Percentiles rank a stretch among this genome's conserved stretches.
Evolutionary conservation across 78 protist genomes (phyloP).

Genomic region (Ministeria vibrans): DNA sequence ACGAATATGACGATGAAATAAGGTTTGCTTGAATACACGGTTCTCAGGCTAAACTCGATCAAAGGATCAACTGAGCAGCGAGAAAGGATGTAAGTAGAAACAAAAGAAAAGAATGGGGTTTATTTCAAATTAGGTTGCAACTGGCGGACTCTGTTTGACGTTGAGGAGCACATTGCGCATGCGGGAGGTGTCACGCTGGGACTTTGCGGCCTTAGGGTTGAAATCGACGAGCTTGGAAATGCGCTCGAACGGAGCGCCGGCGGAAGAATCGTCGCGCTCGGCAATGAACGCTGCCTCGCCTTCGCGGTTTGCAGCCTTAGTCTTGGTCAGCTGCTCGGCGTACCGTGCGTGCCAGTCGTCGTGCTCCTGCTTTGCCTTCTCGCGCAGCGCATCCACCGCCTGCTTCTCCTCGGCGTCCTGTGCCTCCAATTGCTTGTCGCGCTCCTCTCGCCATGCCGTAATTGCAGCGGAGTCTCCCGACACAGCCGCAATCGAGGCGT

Average conservation of each 20-base stretch:
- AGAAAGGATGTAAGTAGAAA: no score
- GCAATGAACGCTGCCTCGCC: slow-evolving; percentile 8
- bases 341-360: slow-evolving; percentile 1
- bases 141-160: slow-evolving; percentile 23
- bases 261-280: background rate
- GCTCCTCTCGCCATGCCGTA: slow-evolving; percentile 19
- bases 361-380: slow-evolving; percentile 9
- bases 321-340: slow-evolving; percentile 16
- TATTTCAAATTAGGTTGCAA: no score
- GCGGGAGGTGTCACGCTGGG: slow-evolving; percentile 13
- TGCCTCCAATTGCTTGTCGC: slow-evolving; percentile 6
- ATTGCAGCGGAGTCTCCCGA: no score
- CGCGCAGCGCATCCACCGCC: background rate
- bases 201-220: slow-evolving; percentile 19
- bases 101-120: no score
- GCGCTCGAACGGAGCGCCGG: slow-evolving; percentile 19
- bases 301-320: background rate
- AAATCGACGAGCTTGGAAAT: slow-evolving; percentile 14
- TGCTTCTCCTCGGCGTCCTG: slow-evolving; percentile 1
- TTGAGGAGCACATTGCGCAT: slow-evolving; percentile 18
- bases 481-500: no score
- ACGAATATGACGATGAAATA: no score
- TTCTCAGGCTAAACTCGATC: no score
- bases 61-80: no score
- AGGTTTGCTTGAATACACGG: no score